Base-by-base conservation (phyloP, 805 yeast species). In the Candida sanyiensis region DNA sequence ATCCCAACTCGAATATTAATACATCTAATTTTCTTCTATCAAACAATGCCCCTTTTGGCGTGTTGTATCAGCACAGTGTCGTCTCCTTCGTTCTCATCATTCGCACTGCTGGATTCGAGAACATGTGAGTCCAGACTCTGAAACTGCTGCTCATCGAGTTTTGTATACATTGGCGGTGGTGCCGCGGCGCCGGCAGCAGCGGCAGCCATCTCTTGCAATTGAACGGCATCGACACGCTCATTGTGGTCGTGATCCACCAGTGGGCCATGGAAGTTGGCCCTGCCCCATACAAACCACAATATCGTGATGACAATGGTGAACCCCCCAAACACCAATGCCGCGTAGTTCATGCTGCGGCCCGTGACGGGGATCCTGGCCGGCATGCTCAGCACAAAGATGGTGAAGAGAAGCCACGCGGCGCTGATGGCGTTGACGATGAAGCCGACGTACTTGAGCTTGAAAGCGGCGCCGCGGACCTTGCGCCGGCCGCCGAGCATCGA, bases 381-480 rank as follows among this genome's bases (percentile, higher is more conserved):
- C 56, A 80, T 62, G 46, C 87, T 80, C n/a, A 83, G 64, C 1
- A 83, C 66, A 34, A 80, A 57, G 44, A 75, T 67, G 23, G 84
- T 75, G 26, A 80, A 54, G 3, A 70, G 27, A 12, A 82, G 67
- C 83, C 88, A 83, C 9, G 67, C 37, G 6, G 80, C 69, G 21
- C 87, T 75, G 2, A 77, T 50, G 0, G 69, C 54, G 49, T 83
- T 83, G 28, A 81, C 60, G 3, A 76, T 40, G 71, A 83, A 83
- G 1, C 90, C 90, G 33, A 80, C 56, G 37, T 63, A 64, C 43
- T 73, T 69, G 39, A 83, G 64, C 44, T 80, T 75, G 57, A 83
- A 77, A 1, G 81, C 77, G 1, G 87, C 77, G 31, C 87, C 86
- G 48, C 73, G 70, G 24, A 83, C 67, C 42, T 80, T 78, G 34